These are phyloP conservation scores for Polytrichum formosum DNA, from an alignment of 225 moss, liverwort and hornwort species.

Conservation along the genomic window DNA sequence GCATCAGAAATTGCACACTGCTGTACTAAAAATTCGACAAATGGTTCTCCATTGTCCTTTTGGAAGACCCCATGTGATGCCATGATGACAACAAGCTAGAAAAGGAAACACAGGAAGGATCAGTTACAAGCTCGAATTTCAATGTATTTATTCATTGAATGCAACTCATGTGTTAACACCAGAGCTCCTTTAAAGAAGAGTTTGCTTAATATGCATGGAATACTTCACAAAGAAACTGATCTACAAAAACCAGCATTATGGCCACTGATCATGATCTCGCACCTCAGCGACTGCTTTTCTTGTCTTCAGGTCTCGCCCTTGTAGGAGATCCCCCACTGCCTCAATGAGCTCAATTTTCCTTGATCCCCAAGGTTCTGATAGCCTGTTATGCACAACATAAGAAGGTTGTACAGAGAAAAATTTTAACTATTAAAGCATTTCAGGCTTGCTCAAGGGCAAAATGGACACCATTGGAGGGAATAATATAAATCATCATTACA, in stretches of 20 bases:
- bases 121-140: too few relatives aligned
- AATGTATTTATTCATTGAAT: too few relatives aligned
- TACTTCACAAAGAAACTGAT: too few relatives aligned
- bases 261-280: background rate
- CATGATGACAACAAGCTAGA: conserved; percentile 56
- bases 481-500: conserved; percentile 4
- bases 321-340: conserved; percentile 69
- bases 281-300: conserved; percentile 94
- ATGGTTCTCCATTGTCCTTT: conserved; percentile 45
- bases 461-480: too few relatives aligned
- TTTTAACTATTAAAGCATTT: too few relatives aligned
- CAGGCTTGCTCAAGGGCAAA: too few relatives aligned
- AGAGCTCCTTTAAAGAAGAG: conserved; percentile 11
- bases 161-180: background rate
- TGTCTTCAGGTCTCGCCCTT: conserved; percentile 73
- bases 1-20: conserved; percentile 74
- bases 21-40: conserved; percentile 58
- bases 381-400: conserved; percentile 40
- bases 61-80: conserved; percentile 51
- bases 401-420: too few relatives aligned
- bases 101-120: background rate
- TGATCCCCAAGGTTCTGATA: conserved; percentile 67
- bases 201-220: background rate
- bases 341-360: conserved; percentile 72
- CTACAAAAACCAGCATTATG: too few relatives aligned